Percentiles rank a stretch among this genome's conserved stretches.
Conservation (phyloP, 2,329 filamentous ascomycete genomes). For the Bipolaris bicolor region DNA sequence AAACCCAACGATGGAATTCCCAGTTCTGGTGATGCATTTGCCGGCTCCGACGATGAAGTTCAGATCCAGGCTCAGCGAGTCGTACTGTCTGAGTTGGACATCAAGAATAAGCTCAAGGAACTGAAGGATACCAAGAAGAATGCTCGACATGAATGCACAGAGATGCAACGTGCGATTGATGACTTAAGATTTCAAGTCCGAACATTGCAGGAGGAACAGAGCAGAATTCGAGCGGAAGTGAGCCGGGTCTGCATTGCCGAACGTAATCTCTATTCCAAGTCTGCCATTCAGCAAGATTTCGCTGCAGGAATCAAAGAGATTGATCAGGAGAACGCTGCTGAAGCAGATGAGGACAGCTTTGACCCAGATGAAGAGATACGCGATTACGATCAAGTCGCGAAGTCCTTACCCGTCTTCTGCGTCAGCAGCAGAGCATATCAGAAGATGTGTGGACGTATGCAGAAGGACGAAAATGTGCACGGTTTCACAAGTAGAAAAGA, state of each 20-base stretch:
- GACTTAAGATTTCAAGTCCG: constrained; percentile 37
- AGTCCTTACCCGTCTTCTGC: constrained; percentile 67
- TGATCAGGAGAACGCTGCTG: constrained; percentile 61
- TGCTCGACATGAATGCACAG: constrained; percentile 39
- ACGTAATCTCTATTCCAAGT: constrained; percentile 63
- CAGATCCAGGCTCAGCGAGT: constrained; percentile 27
- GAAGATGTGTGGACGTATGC: constrained; percentile 62
- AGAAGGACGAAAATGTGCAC: constrained; percentile 58
- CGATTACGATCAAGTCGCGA: constrained; percentile 64
- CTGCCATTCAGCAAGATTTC: constrained; percentile 64
- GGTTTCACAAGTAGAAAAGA: constrained; percentile 62
- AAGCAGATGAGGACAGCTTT: constrained; percentile 62
- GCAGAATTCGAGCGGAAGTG: constrained; percentile 43
- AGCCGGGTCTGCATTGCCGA: constrained; percentile 58
- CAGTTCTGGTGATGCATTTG: constrained; percentile 29
- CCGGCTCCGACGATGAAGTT: constrained; percentile 30
- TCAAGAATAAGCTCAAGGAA: constrained; percentile 54
- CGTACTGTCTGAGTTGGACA: constrained; percentile 51
- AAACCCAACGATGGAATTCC: constrained; percentile 4
- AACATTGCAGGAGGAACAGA: constrained; percentile 37
- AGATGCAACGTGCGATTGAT: constrained; percentile 40
- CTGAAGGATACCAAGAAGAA: constrained; percentile 53
- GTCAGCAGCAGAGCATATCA: constrained; percentile 69
- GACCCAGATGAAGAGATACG: constrained; percentile 61
- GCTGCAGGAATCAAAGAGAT: constrained; percentile 65